These are phyloP conservation scores for Claviceps sp. DNA, from an alignment of 2,329 filamentous ascomycete genomes.

Conservation along the genomic window DNA sequence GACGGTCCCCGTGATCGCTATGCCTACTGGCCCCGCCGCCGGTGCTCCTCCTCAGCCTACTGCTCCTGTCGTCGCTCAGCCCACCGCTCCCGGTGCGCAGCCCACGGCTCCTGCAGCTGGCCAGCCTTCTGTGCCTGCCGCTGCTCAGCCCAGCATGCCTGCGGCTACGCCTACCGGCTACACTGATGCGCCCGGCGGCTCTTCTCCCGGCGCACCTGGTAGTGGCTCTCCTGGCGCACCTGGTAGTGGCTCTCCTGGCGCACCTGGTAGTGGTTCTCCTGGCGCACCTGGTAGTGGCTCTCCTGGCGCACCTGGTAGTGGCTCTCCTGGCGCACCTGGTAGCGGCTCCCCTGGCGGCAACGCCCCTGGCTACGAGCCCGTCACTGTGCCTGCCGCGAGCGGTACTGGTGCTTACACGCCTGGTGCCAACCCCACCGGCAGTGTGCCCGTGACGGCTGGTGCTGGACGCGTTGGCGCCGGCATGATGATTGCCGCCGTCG, in stretches of 20 bases:
- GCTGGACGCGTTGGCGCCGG: constrained; percentile 27
- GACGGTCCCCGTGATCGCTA: constrained; percentile 38
- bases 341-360: background rate
- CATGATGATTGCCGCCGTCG: constrained; percentile 31
- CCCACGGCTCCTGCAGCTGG: constrained; percentile 2
- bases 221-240: background rate
- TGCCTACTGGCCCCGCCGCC: constrained; percentile 23
- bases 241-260: background rate
- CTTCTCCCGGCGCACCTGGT: background rate
- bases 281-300: background rate
- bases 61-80: constrained; percentile 1
- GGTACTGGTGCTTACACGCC: constrained; percentile 22
- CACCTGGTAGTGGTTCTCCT: background rate
- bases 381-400: constrained; percentile 12
- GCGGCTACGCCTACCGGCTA: constrained; percentile 8
- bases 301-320: background rate
- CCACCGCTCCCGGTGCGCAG: constrained; percentile 1
- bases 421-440: constrained; percentile 16
- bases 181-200: background rate
- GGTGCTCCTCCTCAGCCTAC: constrained; percentile 7
- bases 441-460: constrained; percentile 25
- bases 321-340: background rate
- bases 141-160: constrained; percentile 6
- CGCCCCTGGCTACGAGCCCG: background rate
- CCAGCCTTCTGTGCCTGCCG: constrained; percentile 4